Evolutionary conservation across 1,284 basidiomycete genomes (phyloP).

Genomic region (Microstroma glucosiphilum): DNA sequence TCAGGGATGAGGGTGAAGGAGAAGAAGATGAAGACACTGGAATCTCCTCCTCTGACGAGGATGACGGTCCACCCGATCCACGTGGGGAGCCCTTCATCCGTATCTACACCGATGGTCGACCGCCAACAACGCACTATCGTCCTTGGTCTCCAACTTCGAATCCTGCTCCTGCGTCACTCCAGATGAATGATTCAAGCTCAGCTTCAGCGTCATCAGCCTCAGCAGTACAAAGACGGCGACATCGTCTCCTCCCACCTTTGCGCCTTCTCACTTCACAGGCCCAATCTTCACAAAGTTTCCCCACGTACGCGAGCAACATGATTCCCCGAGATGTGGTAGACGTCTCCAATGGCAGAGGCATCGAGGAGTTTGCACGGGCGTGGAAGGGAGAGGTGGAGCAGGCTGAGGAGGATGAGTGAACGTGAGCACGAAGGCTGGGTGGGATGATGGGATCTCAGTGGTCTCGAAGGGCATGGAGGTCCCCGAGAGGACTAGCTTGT

Average conservation of each 20-base stretch:
- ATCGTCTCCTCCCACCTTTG: constrained; percentile 12
- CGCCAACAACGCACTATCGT: constrained; percentile 4
- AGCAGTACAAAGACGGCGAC: background rate
- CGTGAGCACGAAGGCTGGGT: background rate
- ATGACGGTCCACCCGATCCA: background rate
- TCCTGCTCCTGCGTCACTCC: background rate
- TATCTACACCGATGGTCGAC: constrained; percentile 12
- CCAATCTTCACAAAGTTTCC: constrained; percentile 20
- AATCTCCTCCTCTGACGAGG: background rate
- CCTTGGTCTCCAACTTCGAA: background rate
- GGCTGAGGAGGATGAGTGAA: constrained; percentile 47
- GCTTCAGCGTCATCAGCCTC: background rate
- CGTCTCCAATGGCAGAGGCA: constrained; percentile 66
- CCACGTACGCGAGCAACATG: constrained; percentile 77
- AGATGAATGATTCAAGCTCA: background rate
- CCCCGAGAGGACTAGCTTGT: background rate
- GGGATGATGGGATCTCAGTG: background rate
- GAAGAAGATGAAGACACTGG: constrained; percentile 8
- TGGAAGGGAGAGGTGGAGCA: constrained; percentile 62
- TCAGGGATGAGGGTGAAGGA: constrained; percentile 56
- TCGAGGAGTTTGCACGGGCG: constrained; percentile 65
- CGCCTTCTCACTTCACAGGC: constrained; percentile 21
- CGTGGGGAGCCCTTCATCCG: constrained; percentile 5
- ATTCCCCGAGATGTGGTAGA: constrained; percentile 78
- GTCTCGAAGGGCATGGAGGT: background rate